phyloP scores from a whole-genome alignment of 805 yeast genomes.

The Blastobotrys terrestris region DNA sequence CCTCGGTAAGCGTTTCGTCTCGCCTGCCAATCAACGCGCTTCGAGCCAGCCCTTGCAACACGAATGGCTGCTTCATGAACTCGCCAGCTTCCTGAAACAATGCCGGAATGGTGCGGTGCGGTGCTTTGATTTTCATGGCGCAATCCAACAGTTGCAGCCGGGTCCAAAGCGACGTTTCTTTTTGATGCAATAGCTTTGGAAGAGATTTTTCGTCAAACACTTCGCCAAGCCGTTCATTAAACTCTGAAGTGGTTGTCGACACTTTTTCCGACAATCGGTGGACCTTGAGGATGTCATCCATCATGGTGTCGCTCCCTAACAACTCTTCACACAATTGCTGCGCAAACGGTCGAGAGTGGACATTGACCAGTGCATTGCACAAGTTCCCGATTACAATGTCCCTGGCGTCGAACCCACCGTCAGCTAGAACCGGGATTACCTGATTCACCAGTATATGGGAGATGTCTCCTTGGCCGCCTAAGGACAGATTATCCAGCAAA shows the following conservation, averaged over 20 bases:
- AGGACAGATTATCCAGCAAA: conserved; percentile 14
- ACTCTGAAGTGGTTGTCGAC: background rate
- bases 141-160: background rate
- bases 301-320: background rate
- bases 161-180: background rate
- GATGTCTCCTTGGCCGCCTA: conserved; percentile 7
- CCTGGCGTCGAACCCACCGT: conserved; percentile 7
- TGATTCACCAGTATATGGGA: conserved; percentile 13
- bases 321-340: conserved; percentile 16
- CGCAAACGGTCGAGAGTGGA: conserved; percentile 18
- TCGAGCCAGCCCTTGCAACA: background rate
- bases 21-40: background rate
- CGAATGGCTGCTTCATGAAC: background rate
- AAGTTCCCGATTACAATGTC: conserved; percentile 16
- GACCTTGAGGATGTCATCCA: background rate
- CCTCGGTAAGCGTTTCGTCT: background rate
- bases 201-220: background rate
- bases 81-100: background rate
- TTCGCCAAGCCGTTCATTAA: background rate
- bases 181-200: background rate
- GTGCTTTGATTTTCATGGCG: background rate
- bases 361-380: conserved; percentile 9
- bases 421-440: conserved; percentile 11
- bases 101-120: background rate
- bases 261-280: background rate